These are phyloP conservation scores for Aspergillus ochraceoroseus DNA, from an alignment of 2,329 filamentous ascomycete species.

Conservation along the genomic window DNA sequence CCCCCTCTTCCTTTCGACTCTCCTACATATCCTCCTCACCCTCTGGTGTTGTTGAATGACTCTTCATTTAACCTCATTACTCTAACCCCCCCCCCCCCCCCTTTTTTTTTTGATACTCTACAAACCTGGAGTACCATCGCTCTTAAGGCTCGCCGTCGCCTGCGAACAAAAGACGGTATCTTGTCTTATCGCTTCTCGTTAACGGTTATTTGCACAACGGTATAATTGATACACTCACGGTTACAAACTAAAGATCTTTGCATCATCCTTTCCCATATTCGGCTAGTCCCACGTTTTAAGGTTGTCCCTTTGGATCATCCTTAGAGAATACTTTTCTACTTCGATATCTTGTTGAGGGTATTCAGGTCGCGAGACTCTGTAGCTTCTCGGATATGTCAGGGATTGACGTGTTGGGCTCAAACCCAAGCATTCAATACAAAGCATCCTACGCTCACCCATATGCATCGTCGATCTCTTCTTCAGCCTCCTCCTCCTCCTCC, in stretches of 20 bases:
- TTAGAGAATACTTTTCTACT: no score
- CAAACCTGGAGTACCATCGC: slow-evolving; percentile 27
- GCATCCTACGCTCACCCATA: slow-evolving; percentile 53
- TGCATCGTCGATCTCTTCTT: slow-evolving; percentile 65
- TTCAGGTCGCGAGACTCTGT: slow-evolving; percentile 24
- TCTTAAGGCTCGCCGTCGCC: slow-evolving; percentile 33
- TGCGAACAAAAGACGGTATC: slow-evolving; percentile 29
- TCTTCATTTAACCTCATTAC: slow-evolving; percentile 1
- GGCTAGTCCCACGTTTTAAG: slow-evolving; percentile 17
- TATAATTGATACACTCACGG: slow-evolving; percentile 23
- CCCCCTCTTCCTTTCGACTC: slow-evolving; percentile 8
- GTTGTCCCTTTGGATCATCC: no score
- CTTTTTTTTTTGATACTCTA: slow-evolving; percentile 12
- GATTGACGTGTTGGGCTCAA: slow-evolving; percentile 44
- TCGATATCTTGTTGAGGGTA: slow-evolving; percentile 18
- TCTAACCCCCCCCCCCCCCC: background rate
- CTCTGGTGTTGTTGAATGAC: slow-evolving; percentile 8
- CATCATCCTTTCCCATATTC: slow-evolving; percentile 15
- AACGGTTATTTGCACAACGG: slow-evolving; percentile 33
- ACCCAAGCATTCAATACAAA: slow-evolving; percentile 36
- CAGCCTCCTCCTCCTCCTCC: slow-evolving; percentile 68
- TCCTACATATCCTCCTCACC: slow-evolving; percentile 2
- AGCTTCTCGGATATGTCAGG: slow-evolving; percentile 39
- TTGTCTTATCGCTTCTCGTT: slow-evolving; percentile 30
- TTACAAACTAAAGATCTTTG: slow-evolving; percentile 24